Evolutionary conservation across 176 grass and related monocot species (phyloP), one percentile per base, ranked within the genome.

Genomic region (Rhynchospora breviuscula): DNA sequence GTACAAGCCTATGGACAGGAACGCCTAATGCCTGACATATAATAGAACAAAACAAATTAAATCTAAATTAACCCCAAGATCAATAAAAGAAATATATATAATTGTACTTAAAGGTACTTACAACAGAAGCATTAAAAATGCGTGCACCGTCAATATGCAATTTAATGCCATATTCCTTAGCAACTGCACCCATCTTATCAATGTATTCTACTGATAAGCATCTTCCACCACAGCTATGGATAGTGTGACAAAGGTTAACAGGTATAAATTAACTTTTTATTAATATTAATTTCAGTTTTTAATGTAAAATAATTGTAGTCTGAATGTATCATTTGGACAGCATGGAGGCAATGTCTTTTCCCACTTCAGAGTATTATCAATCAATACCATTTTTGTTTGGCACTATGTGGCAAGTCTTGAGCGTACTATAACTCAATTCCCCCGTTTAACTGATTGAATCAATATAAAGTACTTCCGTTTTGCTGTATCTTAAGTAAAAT

Each of bases 141-240:
- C 96, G 96, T 56, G 96, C 93, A 80, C 96, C 96, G 46, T 95
- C 96, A 22, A 99, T 99, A 58, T 99, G 96, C 63, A 99, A 93
- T 77, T 95, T 99, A 57, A 99, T 54, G 7, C 91, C 96, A 88
- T 93, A 91, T 8, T 60, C 90, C 80, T 79, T 84, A 47, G 88
- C 93, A 22, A 99, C 69, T 26, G 91, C 86, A 6, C 93, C 96
- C 48, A 99, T 89, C 80, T 87, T 89, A 65, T 99, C 96, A 6
- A 91, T 95, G 62, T 99, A 95, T 70, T 93, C 91, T 14, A 17
- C 86, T 21, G 93, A 88, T 18, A 95, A 43, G 19, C 96, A 99
- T 77, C 90, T 95, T 17, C 96, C 96, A 77, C 96, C 96, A 70
- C 70, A 82, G 44, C 96, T 99, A 80, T 83, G 87, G 4, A 9